Evolutionary conservation across 495 filamentous ascomycete species (phyloP).

Genomic region (Xylaria acuta): DNA sequence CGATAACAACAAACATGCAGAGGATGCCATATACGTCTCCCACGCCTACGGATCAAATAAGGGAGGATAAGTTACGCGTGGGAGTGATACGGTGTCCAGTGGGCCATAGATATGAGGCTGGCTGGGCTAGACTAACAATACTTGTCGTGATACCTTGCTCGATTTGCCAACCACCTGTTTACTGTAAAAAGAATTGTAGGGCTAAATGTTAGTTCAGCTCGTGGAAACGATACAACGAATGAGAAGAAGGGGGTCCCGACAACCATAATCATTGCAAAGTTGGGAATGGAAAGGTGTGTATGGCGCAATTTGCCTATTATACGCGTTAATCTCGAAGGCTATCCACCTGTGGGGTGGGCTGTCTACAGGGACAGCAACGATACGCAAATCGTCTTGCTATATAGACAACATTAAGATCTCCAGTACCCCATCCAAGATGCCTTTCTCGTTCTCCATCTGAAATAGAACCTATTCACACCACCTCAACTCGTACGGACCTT

Average conservation of each 20-base stretch:
- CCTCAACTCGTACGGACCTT: background rate
- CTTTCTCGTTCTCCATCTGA: background rate
- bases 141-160: background rate
- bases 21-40: background rate
- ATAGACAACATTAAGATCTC: background rate
- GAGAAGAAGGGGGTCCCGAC: background rate
- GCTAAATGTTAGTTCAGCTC: constrained; percentile 3
- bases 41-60: background rate
- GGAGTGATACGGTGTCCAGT: background rate
- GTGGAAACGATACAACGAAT: background rate
- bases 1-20: background rate
- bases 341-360: background rate
- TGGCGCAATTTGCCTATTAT: background rate
- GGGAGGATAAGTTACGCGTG: background rate
- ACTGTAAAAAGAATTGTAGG: background rate
- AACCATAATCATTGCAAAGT: background rate
- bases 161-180: background rate
- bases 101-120: background rate
- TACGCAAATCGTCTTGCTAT: background rate
- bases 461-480: background rate
- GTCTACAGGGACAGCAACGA: background rate
- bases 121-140: background rate
- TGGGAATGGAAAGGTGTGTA: background rate
- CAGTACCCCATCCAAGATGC: too few relatives aligned
- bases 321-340: background rate